These are phyloP conservation scores for Arachnomyces sp. DNA, from an alignment of 2,329 filamentous ascomycete species.

Conservation along the genomic window DNA sequence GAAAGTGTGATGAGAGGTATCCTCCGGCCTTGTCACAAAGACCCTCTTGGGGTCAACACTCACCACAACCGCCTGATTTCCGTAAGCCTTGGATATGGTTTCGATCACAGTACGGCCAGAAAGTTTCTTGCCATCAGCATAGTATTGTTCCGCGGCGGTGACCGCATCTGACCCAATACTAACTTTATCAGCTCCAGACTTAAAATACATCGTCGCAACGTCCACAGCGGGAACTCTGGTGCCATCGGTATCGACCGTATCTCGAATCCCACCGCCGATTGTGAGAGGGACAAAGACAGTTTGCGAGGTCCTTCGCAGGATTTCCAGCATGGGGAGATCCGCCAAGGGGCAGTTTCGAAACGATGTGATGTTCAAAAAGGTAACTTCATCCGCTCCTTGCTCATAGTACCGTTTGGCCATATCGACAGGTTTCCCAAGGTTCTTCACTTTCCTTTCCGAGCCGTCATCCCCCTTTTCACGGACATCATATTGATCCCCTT, in stretches of 20 bases:
- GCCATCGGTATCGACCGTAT: conserved; percentile 82
- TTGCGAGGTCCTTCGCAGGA: conserved; percentile 74
- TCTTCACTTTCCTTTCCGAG: conserved; percentile 60
- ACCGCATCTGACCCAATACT: conserved; percentile 95
- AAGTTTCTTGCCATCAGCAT: conserved; percentile 58
- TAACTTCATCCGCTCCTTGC: conserved; percentile 92
- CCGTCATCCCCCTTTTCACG: conserved; percentile 67
- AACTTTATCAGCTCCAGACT: conserved; percentile 93
- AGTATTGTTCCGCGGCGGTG: conserved; percentile 84
- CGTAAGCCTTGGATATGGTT: conserved; percentile 86
- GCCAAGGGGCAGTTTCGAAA: conserved; percentile 91
- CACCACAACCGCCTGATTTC: conserved; percentile 93
- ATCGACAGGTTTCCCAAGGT: conserved; percentile 92
- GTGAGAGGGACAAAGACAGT: conserved; percentile 95
- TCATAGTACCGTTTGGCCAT: conserved; percentile 92
- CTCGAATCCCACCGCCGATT: conserved; percentile 88
- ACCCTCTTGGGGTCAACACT: conserved; percentile 89
- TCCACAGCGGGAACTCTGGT: conserved; percentile 81
- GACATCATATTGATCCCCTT: conserved; percentile 97
- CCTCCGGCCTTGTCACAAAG: conserved; percentile 62
- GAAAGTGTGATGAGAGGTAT: conserved; percentile 68
- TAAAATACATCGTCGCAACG: conserved; percentile 95
- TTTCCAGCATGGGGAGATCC: conserved; percentile 92
- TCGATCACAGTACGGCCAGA: conserved; percentile 86
- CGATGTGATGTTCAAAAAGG: conserved; percentile 95